Evolutionary conservation across 2,329 filamentous ascomycete species (phyloP).

Genomic region (Magnaporthiopsis incrustans): DNA sequence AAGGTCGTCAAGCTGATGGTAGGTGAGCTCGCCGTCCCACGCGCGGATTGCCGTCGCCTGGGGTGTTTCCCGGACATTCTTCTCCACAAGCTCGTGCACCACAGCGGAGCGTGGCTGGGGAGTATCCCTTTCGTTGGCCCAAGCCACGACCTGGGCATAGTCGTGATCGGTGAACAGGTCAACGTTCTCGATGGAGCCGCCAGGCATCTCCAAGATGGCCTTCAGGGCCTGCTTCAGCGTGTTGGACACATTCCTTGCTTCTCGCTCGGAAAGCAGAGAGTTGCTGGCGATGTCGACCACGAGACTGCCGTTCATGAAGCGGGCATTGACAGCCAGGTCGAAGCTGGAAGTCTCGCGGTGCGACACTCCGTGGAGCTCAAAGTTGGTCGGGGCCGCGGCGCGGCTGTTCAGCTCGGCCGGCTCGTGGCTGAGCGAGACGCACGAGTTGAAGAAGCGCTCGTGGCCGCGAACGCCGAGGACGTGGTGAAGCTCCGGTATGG

Average conservation of each 20-base stretch:
- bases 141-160: slow-evolving; percentile 43
- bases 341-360: slow-evolving; percentile 36
- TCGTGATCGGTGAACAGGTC: slow-evolving; percentile 49
- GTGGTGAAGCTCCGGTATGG: slow-evolving; percentile 38
- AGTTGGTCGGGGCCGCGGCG: slow-evolving; percentile 19
- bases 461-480: slow-evolving; percentile 31
- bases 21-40: slow-evolving; percentile 37
- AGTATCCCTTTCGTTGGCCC: slow-evolving; percentile 36
- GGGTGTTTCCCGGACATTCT: slow-evolving; percentile 29
- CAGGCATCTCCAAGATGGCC: slow-evolving; percentile 33
- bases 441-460: slow-evolving; percentile 41
- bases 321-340: slow-evolving; percentile 37
- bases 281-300: slow-evolving; percentile 36
- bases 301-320: slow-evolving; percentile 32
- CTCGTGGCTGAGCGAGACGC: slow-evolving; percentile 38
- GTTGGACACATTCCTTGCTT: slow-evolving; percentile 39
- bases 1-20: slow-evolving; percentile 29
- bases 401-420: slow-evolving; percentile 26
- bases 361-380: slow-evolving; percentile 25
- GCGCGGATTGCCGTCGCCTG: slow-evolving; percentile 33
- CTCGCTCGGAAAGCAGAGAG: slow-evolving; percentile 30
- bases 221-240: slow-evolving; percentile 46
- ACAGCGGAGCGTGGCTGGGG: slow-evolving; percentile 30
- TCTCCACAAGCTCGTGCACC: slow-evolving; percentile 36
- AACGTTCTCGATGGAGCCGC: slow-evolving; percentile 33